Percentiles rank a stretch among this genome's conserved stretches.
Conservation (phyloP, 257 asterid genomes). For the Linaria vulgaris region DNA sequence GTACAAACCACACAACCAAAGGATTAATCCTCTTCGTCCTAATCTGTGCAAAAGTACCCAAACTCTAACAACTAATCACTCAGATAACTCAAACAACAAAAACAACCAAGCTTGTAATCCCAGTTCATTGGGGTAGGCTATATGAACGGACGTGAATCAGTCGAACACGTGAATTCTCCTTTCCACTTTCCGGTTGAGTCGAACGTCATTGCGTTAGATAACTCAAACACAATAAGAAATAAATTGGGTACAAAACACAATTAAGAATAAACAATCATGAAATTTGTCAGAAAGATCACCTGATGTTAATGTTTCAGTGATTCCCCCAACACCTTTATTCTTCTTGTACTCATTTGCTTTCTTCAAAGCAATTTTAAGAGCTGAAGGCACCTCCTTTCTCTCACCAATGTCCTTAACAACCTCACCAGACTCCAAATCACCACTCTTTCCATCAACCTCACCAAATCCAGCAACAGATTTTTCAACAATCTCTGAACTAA, state of each 20-base stretch:
- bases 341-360: constrained; percentile 59
- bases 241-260: background rate
- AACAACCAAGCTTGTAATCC: too few species aligned
- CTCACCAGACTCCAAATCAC: constrained; percentile 16
- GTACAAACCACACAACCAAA: constrained; percentile 16
- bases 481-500: constrained; percentile 48
- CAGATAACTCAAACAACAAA: too few species aligned
- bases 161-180: too few species aligned
- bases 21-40: constrained; percentile 9
- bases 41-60: background rate
- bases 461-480: constrained; percentile 25
- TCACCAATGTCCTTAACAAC: constrained; percentile 24
- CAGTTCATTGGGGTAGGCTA: too few species aligned
- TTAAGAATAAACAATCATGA: background rate
- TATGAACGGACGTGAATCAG: too few species aligned
- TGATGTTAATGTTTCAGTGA: constrained; percentile 28
- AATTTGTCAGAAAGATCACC: constrained; percentile 35
- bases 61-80: too few species aligned
- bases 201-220: too few species aligned
- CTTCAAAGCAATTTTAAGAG: constrained; percentile 50
- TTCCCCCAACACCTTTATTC: constrained; percentile 34
- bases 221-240: constrained; percentile 4
- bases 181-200: too few species aligned
- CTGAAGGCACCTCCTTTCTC: constrained; percentile 37
- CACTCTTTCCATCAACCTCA: constrained; percentile 12